Base-by-base conservation (phyloP, 768 basidiomycete genomes). In the Paxillus involutus region DNA sequence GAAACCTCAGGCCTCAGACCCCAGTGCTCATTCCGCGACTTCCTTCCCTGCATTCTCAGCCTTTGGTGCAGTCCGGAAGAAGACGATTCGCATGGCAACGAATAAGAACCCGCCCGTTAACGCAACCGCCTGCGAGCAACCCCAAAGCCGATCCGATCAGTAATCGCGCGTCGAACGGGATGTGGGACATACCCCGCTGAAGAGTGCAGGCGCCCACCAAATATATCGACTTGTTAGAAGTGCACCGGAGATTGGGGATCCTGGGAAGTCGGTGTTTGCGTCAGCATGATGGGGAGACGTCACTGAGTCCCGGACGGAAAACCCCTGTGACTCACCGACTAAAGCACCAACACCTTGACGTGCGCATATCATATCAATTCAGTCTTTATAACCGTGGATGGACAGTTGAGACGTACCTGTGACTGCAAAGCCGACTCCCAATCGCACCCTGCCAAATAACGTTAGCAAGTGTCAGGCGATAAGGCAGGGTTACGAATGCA, bases 131-230 rank as follows among this genome's bases (percentile, higher is more conserved):
- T 52, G 26, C 19, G 6, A n/a, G 39, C 35, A 35, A 35, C 35
- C 13, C 35, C 11, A 14, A 32, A 13, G 2, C 26, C 26, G 26
- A 26, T 26, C 26, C 26, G 35, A 13, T 12, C 35, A 35, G 12
- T 12, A 14, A 14, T 12, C 2, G 10, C 35, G 13, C 35, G 3
- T 12, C 35, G 11, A 12, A 35, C 35, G 12, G 35, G 0, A 26
- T 26, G 26, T 26, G 26, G 10, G 41, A 59, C 63, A 19, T 59
- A 75, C 70, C 43, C 78, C 82, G 26, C 78, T 71, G 60, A 84
- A 86, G 10, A 83, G 37, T 2, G 77, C 77, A 3, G 84, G 80
- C 13, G 76, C 72, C 79, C 80, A 83, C 84, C 84, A 86, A 3
- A 76, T 64, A 59, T 78, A 83, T 3, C 70, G 65, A 10, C 64